Evolutionary conservation across 352 stramenopile species (phyloP).

Genomic region (Vaucheria bursata): DNA sequence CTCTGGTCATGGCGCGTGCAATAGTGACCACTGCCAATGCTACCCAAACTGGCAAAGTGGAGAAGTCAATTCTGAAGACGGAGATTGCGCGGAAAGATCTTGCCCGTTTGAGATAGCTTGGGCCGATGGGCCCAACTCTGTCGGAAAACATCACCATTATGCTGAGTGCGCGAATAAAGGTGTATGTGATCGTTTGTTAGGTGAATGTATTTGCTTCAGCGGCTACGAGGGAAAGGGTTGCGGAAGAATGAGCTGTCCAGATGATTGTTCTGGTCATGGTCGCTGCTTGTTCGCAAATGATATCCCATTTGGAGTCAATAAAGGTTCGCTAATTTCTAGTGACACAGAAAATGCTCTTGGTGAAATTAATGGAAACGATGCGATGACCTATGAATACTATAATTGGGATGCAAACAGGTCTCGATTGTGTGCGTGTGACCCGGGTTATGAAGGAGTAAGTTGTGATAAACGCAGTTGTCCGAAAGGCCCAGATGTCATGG

Average conservation of each 20-base stretch:
- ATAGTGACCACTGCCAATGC: constrained; percentile 53
- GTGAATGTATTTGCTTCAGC: constrained; percentile 73
- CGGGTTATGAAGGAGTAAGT: constrained; percentile 70
- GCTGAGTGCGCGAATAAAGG: constrained; percentile 87
- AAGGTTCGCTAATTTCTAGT: constrained; percentile 54
- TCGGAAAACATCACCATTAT: constrained; percentile 56
- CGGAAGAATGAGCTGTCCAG: constrained; percentile 76
- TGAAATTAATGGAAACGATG: constrained; percentile 35
- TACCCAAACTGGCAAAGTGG: constrained; percentile 57
- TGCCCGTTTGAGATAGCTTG: constrained; percentile 56
- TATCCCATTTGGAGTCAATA: constrained; percentile 54
- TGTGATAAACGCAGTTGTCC: constrained; percentile 71
- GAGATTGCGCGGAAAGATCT: constrained; percentile 57
- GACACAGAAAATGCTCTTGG: constrained; percentile 33
- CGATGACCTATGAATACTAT: constrained; percentile 34
- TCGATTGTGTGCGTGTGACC: constrained; percentile 65
- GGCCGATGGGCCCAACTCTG: constrained; percentile 51
- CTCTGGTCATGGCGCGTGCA: constrained; percentile 58
- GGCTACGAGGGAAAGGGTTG: constrained; percentile 68
- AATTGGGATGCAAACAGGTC: constrained; percentile 43
- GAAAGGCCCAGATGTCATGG: constrained; percentile 65
- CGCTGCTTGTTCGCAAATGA: constrained; percentile 59
- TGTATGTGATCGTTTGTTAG: constrained; percentile 76
- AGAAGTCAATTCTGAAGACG: constrained; percentile 45
- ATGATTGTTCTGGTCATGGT: constrained; percentile 67